Conservation (phyloP, 2,329 filamentous ascomycete genomes). For the Ilyonectria robusta region DNA sequence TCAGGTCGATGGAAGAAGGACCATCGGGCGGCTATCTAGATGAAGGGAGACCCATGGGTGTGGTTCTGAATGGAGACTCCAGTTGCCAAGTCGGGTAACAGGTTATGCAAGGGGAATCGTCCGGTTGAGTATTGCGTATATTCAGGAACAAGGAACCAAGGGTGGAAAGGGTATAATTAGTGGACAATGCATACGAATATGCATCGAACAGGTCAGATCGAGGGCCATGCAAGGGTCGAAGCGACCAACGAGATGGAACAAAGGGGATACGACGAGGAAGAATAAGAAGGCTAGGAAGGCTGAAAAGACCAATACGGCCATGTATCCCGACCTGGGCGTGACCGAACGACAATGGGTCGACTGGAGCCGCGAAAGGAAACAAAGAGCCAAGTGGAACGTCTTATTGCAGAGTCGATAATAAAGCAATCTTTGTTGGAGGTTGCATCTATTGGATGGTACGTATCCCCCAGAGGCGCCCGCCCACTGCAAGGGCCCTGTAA, state of each 20-base stretch:
- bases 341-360: constrained; percentile 28
- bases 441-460: constrained; percentile 27
- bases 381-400: background rate
- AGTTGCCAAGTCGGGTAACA: background rate
- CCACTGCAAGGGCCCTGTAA: no score
- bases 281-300: background rate
- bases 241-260: constrained; percentile 1
- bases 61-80: constrained; percentile 11
- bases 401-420: background rate
- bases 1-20: background rate
- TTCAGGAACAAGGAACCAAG: constrained; percentile 13
- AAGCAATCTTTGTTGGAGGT: background rate
- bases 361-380: constrained; percentile 3
- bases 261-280: background rate
- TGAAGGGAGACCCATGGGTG: constrained; percentile 18
- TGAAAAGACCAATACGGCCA: background rate
- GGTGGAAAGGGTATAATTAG: background rate
- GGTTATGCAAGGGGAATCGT: background rate
- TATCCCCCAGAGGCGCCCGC: constrained; percentile 22
- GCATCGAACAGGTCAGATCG: constrained; percentile 1
- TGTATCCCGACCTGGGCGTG: background rate
- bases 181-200: background rate
- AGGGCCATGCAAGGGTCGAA: background rate
- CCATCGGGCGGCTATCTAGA: constrained; percentile 25
- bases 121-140: background rate